Percentiles rank a stretch among this genome's conserved stretches.
These are phyloP conservation scores for Leishmania guyanensis DNA, from an alignment of 208 protist species.

Conservation along the genomic window DNA sequence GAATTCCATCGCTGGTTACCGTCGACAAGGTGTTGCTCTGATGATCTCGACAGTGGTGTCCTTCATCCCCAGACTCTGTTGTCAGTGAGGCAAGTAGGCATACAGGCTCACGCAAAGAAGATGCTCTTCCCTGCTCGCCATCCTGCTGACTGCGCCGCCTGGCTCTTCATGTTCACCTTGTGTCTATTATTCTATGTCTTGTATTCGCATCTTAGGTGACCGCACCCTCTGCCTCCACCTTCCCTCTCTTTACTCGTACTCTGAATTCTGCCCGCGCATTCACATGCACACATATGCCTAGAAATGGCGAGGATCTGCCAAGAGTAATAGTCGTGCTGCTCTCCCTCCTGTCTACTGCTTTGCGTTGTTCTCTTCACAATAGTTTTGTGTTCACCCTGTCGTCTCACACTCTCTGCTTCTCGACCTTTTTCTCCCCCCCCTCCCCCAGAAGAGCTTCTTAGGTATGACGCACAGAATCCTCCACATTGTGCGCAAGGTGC, in stretches of 20 bases:
- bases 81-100: neutral
- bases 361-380: neutral
- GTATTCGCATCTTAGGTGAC: neutral
- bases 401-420: neutral
- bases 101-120: neutral
- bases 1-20: neutral
- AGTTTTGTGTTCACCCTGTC: neutral
- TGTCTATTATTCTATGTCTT: neutral
- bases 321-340: neutral
- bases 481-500: constrained; percentile 39
- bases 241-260: neutral
- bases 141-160: neutral
- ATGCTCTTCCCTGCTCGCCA: neutral
- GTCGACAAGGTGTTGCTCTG: neutral
- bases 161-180: neutral
- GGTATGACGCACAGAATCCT: constrained; percentile 21
- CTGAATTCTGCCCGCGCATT: neutral
- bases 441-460: neutral
- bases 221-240: neutral
- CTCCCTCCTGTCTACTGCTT: neutral
- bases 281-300: neutral
- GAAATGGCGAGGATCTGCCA: neutral
- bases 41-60: neutral
- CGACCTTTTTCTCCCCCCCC: neutral
- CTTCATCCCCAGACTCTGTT: neutral